These are phyloP conservation scores for Lithospermum erythrorhizon DNA, from an alignment of 257 asterid genomes.

Conservation along the genomic window DNA sequence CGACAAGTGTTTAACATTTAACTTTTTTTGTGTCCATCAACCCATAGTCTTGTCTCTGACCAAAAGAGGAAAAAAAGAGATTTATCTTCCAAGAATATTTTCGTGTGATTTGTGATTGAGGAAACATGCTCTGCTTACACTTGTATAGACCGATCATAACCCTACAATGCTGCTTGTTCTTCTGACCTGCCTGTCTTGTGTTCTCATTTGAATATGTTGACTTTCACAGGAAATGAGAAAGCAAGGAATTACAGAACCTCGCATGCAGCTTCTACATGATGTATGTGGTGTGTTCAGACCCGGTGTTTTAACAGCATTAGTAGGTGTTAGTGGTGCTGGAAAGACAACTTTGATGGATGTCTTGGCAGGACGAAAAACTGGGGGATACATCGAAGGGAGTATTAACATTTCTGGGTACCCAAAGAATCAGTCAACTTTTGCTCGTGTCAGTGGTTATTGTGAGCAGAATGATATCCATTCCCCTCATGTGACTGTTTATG, in stretches of 20 bases:
- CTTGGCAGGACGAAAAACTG: constrained; percentile 81
- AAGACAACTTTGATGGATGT: constrained; percentile 89
- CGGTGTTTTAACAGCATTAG: constrained; percentile 73
- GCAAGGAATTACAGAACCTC: constrained; percentile 55
- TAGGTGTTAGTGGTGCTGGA: constrained; percentile 92
- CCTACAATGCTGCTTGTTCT: not conserved
- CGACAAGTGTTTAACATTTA: not conserved
- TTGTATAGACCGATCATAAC: too few relatives aligned
- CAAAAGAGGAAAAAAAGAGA: too few relatives aligned
- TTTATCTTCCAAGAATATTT: not conserved
- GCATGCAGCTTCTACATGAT: constrained; percentile 61
- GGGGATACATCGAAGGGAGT: constrained; percentile 64
- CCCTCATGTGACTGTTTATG: constrained; percentile 76
- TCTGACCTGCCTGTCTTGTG: not conserved
- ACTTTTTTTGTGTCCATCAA: not conserved
- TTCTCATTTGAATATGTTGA: constrained; percentile 15
- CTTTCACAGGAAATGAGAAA: constrained; percentile 59
- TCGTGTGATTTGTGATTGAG: too few relatives aligned
- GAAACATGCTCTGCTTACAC: too few relatives aligned
- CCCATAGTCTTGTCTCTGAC: not conserved
- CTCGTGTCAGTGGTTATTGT: constrained; percentile 81
- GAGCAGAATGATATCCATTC: constrained; percentile 90
- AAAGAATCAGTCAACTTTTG: constrained; percentile 76
- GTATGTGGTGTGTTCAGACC: constrained; percentile 87
- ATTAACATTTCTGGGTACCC: constrained; percentile 74